Evolutionary conservation across 202 grass and related monocot species (phyloP), one percentile per base, ranked within the genome.

Genomic region (Schoenoplectus tabernaemontani): DNA sequence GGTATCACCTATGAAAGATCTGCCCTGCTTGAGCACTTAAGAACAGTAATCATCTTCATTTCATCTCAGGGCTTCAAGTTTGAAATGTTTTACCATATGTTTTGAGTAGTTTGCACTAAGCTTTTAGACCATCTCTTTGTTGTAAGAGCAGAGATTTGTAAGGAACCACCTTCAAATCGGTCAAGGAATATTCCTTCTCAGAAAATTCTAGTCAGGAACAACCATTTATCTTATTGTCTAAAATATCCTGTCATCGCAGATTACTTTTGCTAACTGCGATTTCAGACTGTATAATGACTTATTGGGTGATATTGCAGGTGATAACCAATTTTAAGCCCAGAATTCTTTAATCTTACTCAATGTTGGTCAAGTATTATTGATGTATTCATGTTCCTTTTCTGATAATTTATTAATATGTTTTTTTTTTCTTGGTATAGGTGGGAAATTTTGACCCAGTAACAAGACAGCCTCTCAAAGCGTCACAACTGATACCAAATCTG

Each of bases 1-100:
- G 95, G 91, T 66, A 82, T 94, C 7, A 97, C 89, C n/a, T 97
- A 94, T 61, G 95, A 97, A 79, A 88, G 81, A 77, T 79, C 84
- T 39, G 71, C 84, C 78, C 78, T 97, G 16, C 84, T 92, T 64
- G 78, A 92, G 76, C 95, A 97, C 86, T 84, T 97, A 24, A 70
- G 30, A 39, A 89, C 83, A 89, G 91, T 97, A 20, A 3, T 33
- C 33, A n/a, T 8, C 58, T 9, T 33, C 4, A 34, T 54, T 51
- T 53, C 16, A 54, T 74, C 42, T 23, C 33, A 13, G 42, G 56
- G 76, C 33, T 61, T 60, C 17, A 78, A 60, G 54, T 26, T 41
- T 43, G 17, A 78, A 37, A n/a, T 58, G 15, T 24, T 7, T 10
- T 47, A 48, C 10, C 4, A 23, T 12, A 28, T 48, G 68, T 48